These are phyloP conservation scores for Eucalyptus brandiana DNA, from an alignment of 345 rosid species.

Conservation along the genomic window DNA sequence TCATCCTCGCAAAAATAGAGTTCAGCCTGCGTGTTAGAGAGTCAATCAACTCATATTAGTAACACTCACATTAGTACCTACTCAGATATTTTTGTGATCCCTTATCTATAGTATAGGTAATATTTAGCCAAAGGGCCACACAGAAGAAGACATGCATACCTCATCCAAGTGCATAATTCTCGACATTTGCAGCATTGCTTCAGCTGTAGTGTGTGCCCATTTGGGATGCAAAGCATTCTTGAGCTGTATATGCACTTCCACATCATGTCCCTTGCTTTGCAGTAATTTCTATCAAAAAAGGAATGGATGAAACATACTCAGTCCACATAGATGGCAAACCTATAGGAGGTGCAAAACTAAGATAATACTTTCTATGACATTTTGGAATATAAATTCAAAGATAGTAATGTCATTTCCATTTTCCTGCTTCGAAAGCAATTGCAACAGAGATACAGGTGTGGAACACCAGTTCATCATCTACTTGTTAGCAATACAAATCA, in stretches of 20 bases:
- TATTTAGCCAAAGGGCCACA: neutral
- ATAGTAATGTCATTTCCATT: neutral
- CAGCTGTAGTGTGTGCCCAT: slow-evolving; percentile 17
- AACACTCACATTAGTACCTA: neutral
- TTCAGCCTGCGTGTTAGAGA: slow-evolving; percentile 41
- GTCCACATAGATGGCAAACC: neutral
- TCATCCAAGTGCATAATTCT: slow-evolving; percentile 63
- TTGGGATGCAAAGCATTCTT: slow-evolving; percentile 16
- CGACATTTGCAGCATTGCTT: slow-evolving; percentile 39
- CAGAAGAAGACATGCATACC: slow-evolving; percentile 9
- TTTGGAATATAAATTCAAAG: neutral
- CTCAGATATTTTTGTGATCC: neutral
- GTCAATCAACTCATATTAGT: neutral
- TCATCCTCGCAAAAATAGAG: slow-evolving; percentile 54
- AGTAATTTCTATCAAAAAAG: slow-evolving; percentile 38
- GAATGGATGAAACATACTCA: neutral
- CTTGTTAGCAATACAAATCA: neutral
- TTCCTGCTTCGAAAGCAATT: neutral
- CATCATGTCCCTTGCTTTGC: slow-evolving; percentile 30
- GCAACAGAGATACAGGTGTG: neutral
- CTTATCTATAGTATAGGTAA: neutral
- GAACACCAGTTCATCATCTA: neutral
- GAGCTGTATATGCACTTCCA: slow-evolving; percentile 27
- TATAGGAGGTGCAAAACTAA: neutral
- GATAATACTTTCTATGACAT: neutral